Percentiles rank a stretch among this genome's conserved stretches.
Conservation (phyloP, 441 rosid species). For the Melastoma candidum region DNA sequence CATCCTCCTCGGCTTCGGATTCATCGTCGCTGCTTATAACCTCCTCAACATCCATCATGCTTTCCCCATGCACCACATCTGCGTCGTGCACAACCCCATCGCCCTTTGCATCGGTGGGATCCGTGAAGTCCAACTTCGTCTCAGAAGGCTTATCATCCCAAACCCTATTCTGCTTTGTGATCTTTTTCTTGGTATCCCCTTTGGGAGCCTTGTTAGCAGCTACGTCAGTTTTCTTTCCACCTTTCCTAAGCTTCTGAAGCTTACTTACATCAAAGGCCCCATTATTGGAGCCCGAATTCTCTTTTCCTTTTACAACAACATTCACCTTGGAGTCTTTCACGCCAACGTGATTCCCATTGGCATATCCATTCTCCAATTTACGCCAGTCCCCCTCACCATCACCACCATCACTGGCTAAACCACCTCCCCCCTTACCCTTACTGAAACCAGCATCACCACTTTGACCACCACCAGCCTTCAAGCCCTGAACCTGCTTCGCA, state of each 20-base stretch:
- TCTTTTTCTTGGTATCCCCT: constrained; percentile 65
- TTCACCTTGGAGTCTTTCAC: constrained; percentile 34
- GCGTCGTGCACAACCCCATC: constrained; percentile 41
- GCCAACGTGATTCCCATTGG: constrained; percentile 34
- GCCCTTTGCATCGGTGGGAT: constrained; percentile 46
- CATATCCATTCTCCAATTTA: constrained; percentile 57
- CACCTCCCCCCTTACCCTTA: constrained; percentile 20
- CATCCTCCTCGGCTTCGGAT: constrained; percentile 65
- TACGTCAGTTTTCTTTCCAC: constrained; percentile 70
- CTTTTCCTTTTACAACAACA: constrained; percentile 63
- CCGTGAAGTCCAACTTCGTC: constrained; percentile 75
- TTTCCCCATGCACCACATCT: constrained; percentile 83
- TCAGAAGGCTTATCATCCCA: constrained; percentile 79
- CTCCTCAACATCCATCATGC: constrained; percentile 98
- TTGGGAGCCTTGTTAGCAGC: constrained; percentile 60
- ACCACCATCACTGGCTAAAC: constrained; percentile 34
- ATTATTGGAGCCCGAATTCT: constrained; percentile 53
- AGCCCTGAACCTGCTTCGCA: constrained; percentile 56
- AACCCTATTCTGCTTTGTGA: constrained; percentile 76
- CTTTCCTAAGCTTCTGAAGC: constrained; percentile 82
- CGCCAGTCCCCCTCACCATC: constrained; percentile 29
- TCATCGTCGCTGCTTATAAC: constrained; percentile 81
- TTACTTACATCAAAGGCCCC: constrained; percentile 84
- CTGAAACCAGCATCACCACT: constrained; percentile 31
- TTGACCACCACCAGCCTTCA: constrained; percentile 37